phyloP scores from a whole-genome alignment of 805 yeast species.

The Suhomyces xylopsoci region DNA sequence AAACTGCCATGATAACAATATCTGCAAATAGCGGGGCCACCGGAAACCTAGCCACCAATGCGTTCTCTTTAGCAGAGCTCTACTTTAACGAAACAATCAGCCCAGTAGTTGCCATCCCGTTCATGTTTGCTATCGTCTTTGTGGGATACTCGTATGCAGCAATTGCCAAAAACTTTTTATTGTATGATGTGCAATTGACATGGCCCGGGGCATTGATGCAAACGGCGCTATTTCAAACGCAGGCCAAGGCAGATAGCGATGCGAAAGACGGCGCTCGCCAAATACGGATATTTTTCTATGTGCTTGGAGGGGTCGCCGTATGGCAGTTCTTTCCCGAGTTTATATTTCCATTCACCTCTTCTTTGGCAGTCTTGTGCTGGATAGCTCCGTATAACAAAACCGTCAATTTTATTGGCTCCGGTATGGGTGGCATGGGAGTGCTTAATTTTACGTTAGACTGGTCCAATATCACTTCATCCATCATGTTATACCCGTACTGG shows the following conservation, averaged over 20 bases:
- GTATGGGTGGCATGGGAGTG: constrained; percentile 51
- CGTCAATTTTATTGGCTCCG: constrained; percentile 48
- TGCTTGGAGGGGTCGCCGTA: constrained; percentile 29
- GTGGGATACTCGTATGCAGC: constrained; percentile 54
- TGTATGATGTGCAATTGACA: constrained; percentile 47
- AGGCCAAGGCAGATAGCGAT: constrained; percentile 16
- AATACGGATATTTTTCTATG: constrained; percentile 38
- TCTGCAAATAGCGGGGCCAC: constrained; percentile 54
- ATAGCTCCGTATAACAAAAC: constrained; percentile 42
- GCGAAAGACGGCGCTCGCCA: constrained; percentile 19
- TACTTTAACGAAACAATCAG: constrained; percentile 38
- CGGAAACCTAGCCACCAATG: constrained; percentile 48
- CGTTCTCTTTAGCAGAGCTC: constrained; percentile 45
- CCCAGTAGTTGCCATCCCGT: constrained; percentile 37
- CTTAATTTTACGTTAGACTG: constrained; percentile 49
- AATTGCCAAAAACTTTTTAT: constrained; percentile 42
- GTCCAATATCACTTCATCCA: constrained; percentile 50
- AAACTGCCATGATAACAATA: constrained; percentile 49
- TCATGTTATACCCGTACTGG: constrained; percentile 53
- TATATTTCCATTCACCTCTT: constrained; percentile 47
- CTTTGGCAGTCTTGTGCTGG: constrained; percentile 49
- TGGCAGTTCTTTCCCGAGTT: constrained; percentile 54
- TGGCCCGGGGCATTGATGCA: constrained; percentile 55
- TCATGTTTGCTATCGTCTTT: constrained; percentile 53
- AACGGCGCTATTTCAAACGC: constrained; percentile 40